Conservation (phyloP, 257 asterid genomes). For the Coffea canephora region DNA sequence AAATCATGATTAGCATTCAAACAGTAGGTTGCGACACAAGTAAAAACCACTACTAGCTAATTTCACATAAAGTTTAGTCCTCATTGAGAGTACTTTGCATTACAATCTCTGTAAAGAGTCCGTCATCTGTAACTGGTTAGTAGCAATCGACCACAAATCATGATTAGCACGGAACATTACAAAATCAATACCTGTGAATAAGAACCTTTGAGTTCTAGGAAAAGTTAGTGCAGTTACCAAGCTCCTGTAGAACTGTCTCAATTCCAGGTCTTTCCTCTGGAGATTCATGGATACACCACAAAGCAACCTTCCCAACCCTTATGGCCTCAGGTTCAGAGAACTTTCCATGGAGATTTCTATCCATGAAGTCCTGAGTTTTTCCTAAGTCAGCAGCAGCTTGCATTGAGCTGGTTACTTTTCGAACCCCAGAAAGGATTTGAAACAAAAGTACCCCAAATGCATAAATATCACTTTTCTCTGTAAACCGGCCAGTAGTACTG, state of each 20-base stretch:
- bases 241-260: slow-evolving; percentile 49
- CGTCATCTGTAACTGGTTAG: slow-evolving; percentile 33
- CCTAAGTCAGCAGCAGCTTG: slow-evolving; percentile 56
- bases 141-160: slow-evolving; percentile 28
- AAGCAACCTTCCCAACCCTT: slow-evolving; percentile 52
- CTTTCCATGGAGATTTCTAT: slow-evolving; percentile 51
- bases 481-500: slow-evolving; percentile 77
- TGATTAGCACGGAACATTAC: slow-evolving; percentile 13
- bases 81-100: slow-evolving; percentile 9
- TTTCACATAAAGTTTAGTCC: slow-evolving; percentile 12
- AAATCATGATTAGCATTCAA: slow-evolving; percentile 17
- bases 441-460: slow-evolving; percentile 86
- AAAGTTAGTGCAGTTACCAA: slow-evolving; percentile 23
- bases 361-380: slow-evolving; percentile 53
- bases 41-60: slow-evolving; percentile 30
- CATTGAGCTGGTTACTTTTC: slow-evolving; percentile 41
- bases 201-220: slow-evolving; percentile 7
- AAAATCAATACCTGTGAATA: slow-evolving; percentile 1
- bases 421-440: slow-evolving; percentile 80
- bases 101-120: slow-evolving; percentile 10
- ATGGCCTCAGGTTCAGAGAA: slow-evolving; percentile 55
- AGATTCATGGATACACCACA: slow-evolving; percentile 55
- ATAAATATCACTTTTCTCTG: slow-evolving; percentile 79
- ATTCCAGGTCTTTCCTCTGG: slow-evolving; percentile 75
- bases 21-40: not conserved